Evolutionary conservation across 345 rosid genomes (phyloP).

Genomic region (Xanthoceras sorbifolium): DNA sequence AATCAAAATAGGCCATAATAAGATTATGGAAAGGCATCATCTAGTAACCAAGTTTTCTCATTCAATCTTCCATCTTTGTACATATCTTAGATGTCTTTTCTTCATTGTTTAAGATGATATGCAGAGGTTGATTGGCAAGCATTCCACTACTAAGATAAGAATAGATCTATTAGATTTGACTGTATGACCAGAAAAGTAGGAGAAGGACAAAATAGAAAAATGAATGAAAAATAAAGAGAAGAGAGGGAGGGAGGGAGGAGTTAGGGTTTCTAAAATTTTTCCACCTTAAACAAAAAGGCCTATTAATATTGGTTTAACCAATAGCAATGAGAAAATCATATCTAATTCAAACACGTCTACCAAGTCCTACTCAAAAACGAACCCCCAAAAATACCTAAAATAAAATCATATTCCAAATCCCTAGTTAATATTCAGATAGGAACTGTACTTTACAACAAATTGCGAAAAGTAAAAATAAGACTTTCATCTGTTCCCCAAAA

Average conservation of each 20-base stretch:
- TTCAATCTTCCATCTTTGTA: background rate
- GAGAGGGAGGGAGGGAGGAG: background rate
- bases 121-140: background rate
- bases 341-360: no score
- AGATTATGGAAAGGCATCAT: background rate
- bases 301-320: background rate
- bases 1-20: background rate
- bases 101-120: background rate
- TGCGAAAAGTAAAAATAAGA: background rate
- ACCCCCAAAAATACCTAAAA: no score
- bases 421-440: background rate
- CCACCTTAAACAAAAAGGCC: background rate
- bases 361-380: no score
- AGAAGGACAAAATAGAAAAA: background rate
- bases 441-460: background rate
- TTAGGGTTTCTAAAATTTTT: background rate
- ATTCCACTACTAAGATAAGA: background rate
- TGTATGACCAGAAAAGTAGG: background rate
- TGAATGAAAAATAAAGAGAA: background rate
- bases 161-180: background rate
- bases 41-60: background rate
- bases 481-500: background rate
- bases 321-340: conserved; percentile 2
- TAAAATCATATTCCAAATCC: no score
- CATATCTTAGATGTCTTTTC: background rate